phyloP scores from a whole-genome alignment of 768 basidiomycete species.

The Leccinum pellstonianum region DNA sequence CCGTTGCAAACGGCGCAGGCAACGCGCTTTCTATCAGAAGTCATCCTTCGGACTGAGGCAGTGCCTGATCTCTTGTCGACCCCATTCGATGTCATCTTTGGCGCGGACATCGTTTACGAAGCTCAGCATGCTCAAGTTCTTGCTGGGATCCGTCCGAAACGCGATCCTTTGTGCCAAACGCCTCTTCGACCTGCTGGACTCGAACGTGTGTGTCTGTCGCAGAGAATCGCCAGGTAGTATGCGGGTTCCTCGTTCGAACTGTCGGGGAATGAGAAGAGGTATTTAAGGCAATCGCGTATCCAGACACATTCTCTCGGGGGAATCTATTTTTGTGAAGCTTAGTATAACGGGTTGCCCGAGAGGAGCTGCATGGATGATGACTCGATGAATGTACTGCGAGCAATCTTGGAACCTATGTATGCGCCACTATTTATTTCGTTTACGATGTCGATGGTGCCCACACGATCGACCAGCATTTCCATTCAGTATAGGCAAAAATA shows the following conservation, averaged over 20 bases:
- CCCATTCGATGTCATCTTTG: conserved; percentile 44
- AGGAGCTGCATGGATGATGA: conserved; percentile 36
- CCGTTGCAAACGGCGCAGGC: background rate
- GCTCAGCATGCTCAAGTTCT: conserved; percentile 37
- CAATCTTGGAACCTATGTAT: background rate
- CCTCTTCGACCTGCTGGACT: conserved; percentile 56
- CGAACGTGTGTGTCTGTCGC: conserved; percentile 62
- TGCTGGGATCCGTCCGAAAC: background rate
- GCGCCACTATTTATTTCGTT: background rate
- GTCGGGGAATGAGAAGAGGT: conserved; percentile 34
- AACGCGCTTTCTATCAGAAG: conserved; percentile 21
- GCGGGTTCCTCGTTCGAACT: background rate
- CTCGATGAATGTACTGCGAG: background rate
- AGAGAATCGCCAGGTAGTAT: conserved; percentile 74
- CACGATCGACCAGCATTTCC: background rate
- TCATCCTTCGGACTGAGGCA: conserved; percentile 34
- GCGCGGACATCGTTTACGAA: conserved; percentile 57
- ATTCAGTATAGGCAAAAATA: background rate
- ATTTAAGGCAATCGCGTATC: conserved; percentile 43
- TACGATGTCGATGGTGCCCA: background rate
- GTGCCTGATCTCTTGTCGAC: conserved; percentile 27
- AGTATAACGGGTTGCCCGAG: conserved; percentile 17
- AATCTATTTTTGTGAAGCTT: conserved; percentile 51
- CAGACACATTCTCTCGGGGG: conserved; percentile 39
- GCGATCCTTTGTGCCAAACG: conserved; percentile 39